Base-by-base conservation (phyloP, 441 rosid species). In the Erodium moschatum region DNA sequence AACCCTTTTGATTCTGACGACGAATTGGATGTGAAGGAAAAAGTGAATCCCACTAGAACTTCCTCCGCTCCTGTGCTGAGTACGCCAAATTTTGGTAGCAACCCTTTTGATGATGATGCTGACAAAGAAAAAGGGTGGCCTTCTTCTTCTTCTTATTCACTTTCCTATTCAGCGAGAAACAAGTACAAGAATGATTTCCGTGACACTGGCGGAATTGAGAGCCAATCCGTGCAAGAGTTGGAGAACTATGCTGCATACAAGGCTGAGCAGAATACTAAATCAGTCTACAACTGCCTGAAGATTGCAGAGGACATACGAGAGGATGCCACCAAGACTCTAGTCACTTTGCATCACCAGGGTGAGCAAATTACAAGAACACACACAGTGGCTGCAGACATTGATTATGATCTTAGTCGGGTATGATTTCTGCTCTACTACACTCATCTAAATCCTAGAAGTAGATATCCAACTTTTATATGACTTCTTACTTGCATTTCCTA, bases 1-100 rank as follows among this genome's bases (percentile, higher is more conserved):
- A 90, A 90, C 80, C 98, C 95, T 9, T 93, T 93, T 72, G 92
- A 83, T 82, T 89, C 94, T 40, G 92, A 85, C 63, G 91, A 89
- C 44, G 89, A 80, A 70, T 72, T 73, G 40, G 90, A 87, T 38
- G 76, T 60, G 35, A 84, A 78, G 74, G 72, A 76, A 67, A 70
- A 78, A 40, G 77, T 83, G 5, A 83, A 86, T 65, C 75, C 87
- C 31, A 42, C 48, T 8, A 82, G 80, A 46, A 85, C 85, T 69
- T 76, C 91, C 66, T 85, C 90, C 16, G 83, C 83, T 70, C 79
- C 86, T 4, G 71, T 68, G 11, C 69, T 81, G 63, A 67, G 77
- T 67, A 13, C 81, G 62, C 72, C 76, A 9, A 70, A 65, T 61
- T 29, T 71, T 56, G 21, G 83, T 73, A 69, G 80, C 62, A 85